Evolutionary conservation across 371 early-diverging fungal genomes (phyloP).

Genomic region (Rhizopus sp.): DNA sequence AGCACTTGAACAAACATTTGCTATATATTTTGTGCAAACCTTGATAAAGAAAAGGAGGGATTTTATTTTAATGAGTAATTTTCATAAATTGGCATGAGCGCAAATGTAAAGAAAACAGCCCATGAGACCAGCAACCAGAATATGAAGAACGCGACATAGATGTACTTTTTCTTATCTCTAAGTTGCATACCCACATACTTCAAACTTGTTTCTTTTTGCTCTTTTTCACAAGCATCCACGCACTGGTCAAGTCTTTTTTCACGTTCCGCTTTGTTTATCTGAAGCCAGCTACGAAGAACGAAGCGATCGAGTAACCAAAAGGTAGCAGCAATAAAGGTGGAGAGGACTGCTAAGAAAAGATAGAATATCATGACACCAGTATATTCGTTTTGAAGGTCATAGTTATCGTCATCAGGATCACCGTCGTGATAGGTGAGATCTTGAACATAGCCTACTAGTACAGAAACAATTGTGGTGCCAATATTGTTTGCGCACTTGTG

Average conservation of each 20-base stretch:
- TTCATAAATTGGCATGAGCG: conserved; percentile 50
- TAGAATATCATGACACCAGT: conserved; percentile 49
- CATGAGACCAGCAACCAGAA: conserved; percentile 47
- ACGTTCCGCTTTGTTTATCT: conserved; percentile 37
- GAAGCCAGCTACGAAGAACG: conserved; percentile 40
- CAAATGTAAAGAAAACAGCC: conserved; percentile 47
- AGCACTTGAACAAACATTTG: no score
- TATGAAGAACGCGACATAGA: conserved; percentile 27
- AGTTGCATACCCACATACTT: conserved; percentile 22
- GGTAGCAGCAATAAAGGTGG: conserved; percentile 24
- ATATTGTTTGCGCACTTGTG: conserved; percentile 54
- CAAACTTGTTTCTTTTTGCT: conserved; percentile 6
- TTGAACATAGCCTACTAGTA: conserved; percentile 52
- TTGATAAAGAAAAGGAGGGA: neutral
- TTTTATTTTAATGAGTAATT: conserved; percentile 25
- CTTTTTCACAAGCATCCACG: conserved; percentile 20
- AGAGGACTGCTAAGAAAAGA: conserved; percentile 28
- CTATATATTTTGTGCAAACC: no score
- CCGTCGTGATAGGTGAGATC: conserved; percentile 51
- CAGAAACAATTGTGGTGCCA: conserved; percentile 52
- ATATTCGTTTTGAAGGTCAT: conserved; percentile 39
- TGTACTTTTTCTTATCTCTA: conserved; percentile 25
- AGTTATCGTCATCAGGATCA: conserved; percentile 31
- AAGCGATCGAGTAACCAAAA: conserved; percentile 42
- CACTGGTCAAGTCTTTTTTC: conserved; percentile 20